Evolutionary conservation across 495 filamentous ascomycete species (phyloP).

Genomic region (Podospora tetraspora): DNA sequence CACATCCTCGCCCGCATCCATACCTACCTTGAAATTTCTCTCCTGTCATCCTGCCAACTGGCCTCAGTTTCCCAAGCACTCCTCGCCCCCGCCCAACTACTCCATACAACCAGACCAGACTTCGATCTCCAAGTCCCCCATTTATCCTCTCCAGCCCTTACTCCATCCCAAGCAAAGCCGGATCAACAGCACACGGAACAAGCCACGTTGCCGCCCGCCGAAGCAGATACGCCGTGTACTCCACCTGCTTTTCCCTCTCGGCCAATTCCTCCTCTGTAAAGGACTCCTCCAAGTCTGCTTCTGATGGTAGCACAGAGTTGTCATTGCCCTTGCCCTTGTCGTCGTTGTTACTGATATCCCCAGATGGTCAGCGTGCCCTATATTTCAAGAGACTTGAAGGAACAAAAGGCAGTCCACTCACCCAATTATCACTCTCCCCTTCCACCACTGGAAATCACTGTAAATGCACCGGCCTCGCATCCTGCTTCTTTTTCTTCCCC

Average conservation of each 20-base stretch:
- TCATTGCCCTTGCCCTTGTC: not conserved
- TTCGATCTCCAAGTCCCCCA: too few species aligned
- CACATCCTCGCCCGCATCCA: too few species aligned
- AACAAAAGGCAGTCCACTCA: not conserved
- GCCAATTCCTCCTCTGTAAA: not conserved
- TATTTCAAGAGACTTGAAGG: not conserved
- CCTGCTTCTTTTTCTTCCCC: not conserved
- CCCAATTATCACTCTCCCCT: not conserved
- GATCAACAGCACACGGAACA: not conserved
- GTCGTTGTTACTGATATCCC: not conserved
- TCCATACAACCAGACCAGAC: too few species aligned
- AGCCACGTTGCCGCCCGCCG: too few species aligned
- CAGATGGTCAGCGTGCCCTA: not conserved
- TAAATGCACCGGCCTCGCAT: not conserved
- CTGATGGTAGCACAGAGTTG: too few species aligned
- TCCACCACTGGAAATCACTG: too few species aligned
- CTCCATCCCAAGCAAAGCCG: not conserved
- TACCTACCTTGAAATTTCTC: too few species aligned
- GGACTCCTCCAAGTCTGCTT: not conserved
- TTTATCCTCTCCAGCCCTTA: too few species aligned
- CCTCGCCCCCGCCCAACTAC: too few species aligned
- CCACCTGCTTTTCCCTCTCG: not conserved
- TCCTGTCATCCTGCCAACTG: too few species aligned
- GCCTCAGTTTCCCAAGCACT: too few species aligned
- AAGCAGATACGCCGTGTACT: not conserved